Evolutionary conservation across 345 rosid species (phyloP).

Genomic region (Conringia planisiliqua): DNA sequence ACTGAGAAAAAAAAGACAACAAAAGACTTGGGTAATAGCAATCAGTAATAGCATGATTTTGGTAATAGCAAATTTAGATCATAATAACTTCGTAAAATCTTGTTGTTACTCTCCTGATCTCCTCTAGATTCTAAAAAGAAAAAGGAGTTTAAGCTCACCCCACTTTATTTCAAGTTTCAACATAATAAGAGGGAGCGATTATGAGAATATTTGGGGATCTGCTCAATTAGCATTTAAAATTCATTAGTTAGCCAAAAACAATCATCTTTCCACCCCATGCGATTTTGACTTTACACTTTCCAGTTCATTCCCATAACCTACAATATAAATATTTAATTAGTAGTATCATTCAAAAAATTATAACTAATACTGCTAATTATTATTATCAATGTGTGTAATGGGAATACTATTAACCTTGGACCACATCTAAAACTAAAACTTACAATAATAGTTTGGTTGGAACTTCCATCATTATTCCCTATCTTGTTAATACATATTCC

Average conservation of each 20-base stretch:
- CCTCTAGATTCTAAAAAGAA: slow-evolving; percentile 32
- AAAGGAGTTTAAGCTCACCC: slow-evolving; percentile 7
- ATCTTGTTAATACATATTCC: slow-evolving; percentile 7
- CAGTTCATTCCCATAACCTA: slow-evolving; percentile 31
- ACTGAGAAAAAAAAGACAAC: not conserved
- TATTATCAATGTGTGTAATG: not conserved
- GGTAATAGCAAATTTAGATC: not conserved
- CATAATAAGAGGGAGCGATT: slow-evolving; percentile 16
- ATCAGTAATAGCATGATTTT: not conserved
- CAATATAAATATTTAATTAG: not conserved
- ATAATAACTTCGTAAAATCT: not conserved
- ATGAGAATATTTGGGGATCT: slow-evolving; percentile 35
- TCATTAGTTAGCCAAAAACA: slow-evolving; percentile 21
- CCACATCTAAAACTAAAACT: slow-evolving; percentile 16
- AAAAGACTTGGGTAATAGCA: too few species aligned
- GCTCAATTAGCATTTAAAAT: slow-evolving; percentile 19
- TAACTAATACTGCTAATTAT: not conserved
- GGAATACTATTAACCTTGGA: slow-evolving; percentile 8
- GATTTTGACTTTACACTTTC: slow-evolving; percentile 29
- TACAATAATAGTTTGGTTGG: not conserved
- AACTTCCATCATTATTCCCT: not conserved
- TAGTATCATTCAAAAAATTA: not conserved
- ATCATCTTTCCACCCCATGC: slow-evolving; percentile 35
- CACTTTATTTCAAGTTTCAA: slow-evolving; percentile 34
- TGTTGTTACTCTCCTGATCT: not conserved